Percentiles rank a stretch among this genome's conserved stretches.
These are phyloP conservation scores for Begonia fuchsioides DNA, from an alignment of 306 rosid species.

Conservation along the genomic window DNA sequence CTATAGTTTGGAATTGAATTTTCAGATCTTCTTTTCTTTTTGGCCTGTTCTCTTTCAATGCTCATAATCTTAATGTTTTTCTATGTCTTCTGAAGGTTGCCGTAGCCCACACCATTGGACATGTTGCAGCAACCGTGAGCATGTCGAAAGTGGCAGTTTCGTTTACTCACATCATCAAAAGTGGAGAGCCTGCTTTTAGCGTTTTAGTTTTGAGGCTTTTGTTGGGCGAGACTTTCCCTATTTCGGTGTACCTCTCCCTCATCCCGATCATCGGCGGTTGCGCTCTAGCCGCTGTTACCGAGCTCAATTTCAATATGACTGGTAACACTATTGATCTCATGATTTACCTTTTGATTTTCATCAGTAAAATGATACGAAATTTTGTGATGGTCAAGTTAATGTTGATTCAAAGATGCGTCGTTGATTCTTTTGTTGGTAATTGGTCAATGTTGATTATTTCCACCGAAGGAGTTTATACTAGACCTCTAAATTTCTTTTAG, in stretches of 20 bases:
- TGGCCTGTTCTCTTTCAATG: too few species aligned
- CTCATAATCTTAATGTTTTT: too few species aligned
- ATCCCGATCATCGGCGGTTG: conserved; percentile 94
- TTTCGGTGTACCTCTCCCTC: conserved; percentile 64
- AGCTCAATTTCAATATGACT: conserved; percentile 92
- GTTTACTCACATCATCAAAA: conserved; percentile 93
- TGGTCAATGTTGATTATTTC: too few species aligned
- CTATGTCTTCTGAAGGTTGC: conserved; percentile 42
- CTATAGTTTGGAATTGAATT: too few species aligned
- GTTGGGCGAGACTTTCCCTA: conserved; percentile 81
- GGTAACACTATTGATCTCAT: conserved; percentile 26
- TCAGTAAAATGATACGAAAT: too few species aligned
- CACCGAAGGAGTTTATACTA: too few species aligned
- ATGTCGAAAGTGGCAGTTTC: conserved; percentile 99
- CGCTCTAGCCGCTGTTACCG: conserved; percentile 93
- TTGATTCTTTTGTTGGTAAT: too few species aligned
- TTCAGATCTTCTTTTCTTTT: too few species aligned
- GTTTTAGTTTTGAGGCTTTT: conserved; percentile 80
- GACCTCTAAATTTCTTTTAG: too few species aligned
- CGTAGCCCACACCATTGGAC: conserved; percentile 93
- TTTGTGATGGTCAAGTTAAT: too few species aligned
- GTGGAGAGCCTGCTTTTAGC: conserved; percentile 96
- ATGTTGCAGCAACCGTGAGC: conserved; percentile 92
- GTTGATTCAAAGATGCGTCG: too few species aligned
- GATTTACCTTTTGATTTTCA: too few species aligned